Evolutionary conservation across 2,329 filamentous ascomycete genomes (phyloP).

Genomic region (Neofusicoccum parvum): DNA sequence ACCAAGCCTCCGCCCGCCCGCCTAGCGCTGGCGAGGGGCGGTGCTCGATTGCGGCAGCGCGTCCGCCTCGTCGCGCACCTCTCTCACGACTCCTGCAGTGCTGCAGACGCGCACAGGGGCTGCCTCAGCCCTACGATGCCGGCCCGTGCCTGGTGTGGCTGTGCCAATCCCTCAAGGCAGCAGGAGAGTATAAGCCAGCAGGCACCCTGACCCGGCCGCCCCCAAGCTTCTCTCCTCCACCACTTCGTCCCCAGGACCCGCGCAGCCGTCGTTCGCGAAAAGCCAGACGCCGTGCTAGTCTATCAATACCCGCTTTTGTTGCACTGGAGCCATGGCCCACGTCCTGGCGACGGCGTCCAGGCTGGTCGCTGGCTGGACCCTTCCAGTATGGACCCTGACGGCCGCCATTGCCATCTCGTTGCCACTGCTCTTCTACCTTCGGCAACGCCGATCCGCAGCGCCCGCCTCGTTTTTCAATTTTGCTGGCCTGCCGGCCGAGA

Average conservation of each 20-base stretch:
- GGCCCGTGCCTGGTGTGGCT: slow-evolving; percentile 16
- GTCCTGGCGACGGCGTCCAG: background rate
- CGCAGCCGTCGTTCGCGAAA: background rate
- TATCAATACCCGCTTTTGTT: background rate
- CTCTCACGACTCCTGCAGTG: background rate
- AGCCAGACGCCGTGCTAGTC: too few species aligned
- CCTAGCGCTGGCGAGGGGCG: background rate
- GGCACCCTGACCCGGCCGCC: background rate
- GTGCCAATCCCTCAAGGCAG: slow-evolving; percentile 15
- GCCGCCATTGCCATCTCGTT: slow-evolving; percentile 17
- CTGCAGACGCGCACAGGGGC: background rate
- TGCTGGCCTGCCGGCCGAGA: slow-evolving; percentile 23
- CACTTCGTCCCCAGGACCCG: background rate
- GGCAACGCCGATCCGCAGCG: background rate
- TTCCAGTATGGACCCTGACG: slow-evolving; percentile 7
- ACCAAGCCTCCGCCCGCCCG: background rate
- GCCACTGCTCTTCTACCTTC: slow-evolving; percentile 15
- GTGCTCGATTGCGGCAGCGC: background rate
- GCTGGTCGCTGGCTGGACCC: background rate
- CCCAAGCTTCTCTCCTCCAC: background rate
- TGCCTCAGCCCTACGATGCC: slow-evolving; percentile 12
- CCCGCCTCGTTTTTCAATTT: slow-evolving; percentile 21
- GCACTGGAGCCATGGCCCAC: background rate
- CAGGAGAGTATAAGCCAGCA: slow-evolving; percentile 14
- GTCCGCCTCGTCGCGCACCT: background rate